These are phyloP conservation scores for Pleurostoma richardsiae DNA, from an alignment of 2,329 filamentous ascomycete species.

Conservation along the genomic window DNA sequence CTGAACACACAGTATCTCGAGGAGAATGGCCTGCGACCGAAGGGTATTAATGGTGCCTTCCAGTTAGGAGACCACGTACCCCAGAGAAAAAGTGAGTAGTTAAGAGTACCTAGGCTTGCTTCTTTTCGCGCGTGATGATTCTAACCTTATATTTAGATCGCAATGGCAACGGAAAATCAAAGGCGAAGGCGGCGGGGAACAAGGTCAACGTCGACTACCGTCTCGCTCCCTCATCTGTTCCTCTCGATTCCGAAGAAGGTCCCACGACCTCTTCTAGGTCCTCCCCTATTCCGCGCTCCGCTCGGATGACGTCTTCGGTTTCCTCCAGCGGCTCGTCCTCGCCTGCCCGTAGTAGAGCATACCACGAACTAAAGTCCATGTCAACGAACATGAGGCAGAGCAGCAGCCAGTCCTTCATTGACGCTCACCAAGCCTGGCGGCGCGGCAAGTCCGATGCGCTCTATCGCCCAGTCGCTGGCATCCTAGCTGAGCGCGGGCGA, in stretches of 20 bases:
- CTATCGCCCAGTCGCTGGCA: constrained; percentile 69
- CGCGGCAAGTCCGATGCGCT: constrained; percentile 63
- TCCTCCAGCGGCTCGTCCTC: constrained; percentile 10
- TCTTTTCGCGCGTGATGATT: neutral
- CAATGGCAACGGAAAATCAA: neutral
- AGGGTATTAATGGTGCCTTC: constrained; percentile 80
- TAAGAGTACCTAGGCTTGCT: too few relatives aligned
- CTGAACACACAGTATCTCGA: constrained; percentile 76
- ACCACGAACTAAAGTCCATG: constrained; percentile 5
- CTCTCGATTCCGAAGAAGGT: too few relatives aligned
- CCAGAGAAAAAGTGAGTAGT: constrained; percentile 23
- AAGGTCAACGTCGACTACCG: constrained; percentile 7
- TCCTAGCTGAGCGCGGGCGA: constrained; percentile 68
- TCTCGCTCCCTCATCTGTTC: constrained; percentile 1
- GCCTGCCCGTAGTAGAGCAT: constrained; percentile 4
- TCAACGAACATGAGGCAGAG: constrained; percentile 2
- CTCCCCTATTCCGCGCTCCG: too few relatives aligned
- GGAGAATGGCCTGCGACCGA: constrained; percentile 56
- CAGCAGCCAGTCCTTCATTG: constrained; percentile 19
- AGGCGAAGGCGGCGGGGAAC: constrained; percentile 5
- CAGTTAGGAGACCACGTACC: constrained; percentile 41
- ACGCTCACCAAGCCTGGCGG: constrained; percentile 35
- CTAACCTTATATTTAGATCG: neutral
- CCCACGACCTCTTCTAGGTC: too few relatives aligned
- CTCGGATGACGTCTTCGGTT: neutral